Evolutionary conservation across 345 rosid genomes (phyloP), one percentile per base, ranked within the genome.

Genomic region (Syzygium oleosum): DNA sequence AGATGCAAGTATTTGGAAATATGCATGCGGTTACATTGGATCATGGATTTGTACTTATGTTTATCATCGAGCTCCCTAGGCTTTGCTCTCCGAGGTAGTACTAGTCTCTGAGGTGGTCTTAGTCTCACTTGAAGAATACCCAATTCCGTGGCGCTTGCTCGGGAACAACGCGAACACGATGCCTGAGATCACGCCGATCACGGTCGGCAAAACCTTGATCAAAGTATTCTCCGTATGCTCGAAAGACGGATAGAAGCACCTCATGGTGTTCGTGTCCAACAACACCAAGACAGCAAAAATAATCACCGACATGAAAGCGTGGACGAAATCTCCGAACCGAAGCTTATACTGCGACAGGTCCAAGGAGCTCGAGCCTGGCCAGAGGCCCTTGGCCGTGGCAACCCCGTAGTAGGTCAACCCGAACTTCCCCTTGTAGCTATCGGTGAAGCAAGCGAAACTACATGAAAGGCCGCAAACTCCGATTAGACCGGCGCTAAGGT

Each of bases 141-240:
- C 99, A 46, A 97, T 87, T 34, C 99, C 99, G 73, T 92, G 94
- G 54, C 99, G 96, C 1, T 87, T 93, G 90, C 91, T 94, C 0
- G 99, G 98, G 87, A 97, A 95, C 55, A 92, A 34, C 93, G 91
- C 88, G 88, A 96, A 97, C 46, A 95, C 85, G 2, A 89, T 9
- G 0, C 95, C 88, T 3, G 99, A 89, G 65, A 91, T n/a, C 1
- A 90, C 90, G 4, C 99, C 99, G 1, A 94, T 92, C 5, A 88
- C 94, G 0, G 97, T 93, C 49, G 99, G 99, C 92, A 97, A 87
- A 87, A 53, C 90, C 96, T 92, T 88, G 88, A 96, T 88, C 90
- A 95, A 61, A 52, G 88, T 63, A 92, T 94, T 94, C 88, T 93
- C 92, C 0, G 89, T 88, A 14, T 92, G 86, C 91, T 89, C 90